A percentile compares a stretch with the other conserved stretches of the same genome.
Conservation (phyloP, 495 filamentous ascomycete species). For the Aspergillus heteromorphus region DNA sequence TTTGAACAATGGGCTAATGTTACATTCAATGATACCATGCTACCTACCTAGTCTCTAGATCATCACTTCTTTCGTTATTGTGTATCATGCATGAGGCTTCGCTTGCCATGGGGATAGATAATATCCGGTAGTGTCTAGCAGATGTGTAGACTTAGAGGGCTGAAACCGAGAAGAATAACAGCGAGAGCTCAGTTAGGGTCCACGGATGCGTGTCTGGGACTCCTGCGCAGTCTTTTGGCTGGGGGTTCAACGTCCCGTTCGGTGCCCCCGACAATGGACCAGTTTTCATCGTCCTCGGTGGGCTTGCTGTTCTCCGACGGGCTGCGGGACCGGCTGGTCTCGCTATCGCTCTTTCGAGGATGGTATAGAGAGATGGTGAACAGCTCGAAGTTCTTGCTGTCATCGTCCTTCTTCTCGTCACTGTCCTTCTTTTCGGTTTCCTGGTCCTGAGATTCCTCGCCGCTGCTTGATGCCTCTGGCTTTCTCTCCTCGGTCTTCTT, state of each 20-base stretch:
- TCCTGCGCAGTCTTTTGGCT: conserved; percentile 30
- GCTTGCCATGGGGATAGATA: no score
- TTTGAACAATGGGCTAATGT: conserved; percentile 7
- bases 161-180: conserved; percentile 7
- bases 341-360: conserved; percentile 20
- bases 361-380: conserved; percentile 35
- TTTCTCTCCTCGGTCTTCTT: conserved; percentile 13
- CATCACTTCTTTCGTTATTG: neutral
- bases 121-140: no score
- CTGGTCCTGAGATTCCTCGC: conserved; percentile 3
- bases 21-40: conserved; percentile 32
- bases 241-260: conserved; percentile 32
- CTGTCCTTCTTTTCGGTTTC: neutral
- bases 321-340: conserved; percentile 4
- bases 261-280: conserved; percentile 17
- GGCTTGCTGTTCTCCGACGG: neutral
- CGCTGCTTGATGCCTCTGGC: conserved; percentile 9
- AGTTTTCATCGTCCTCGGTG: conserved; percentile 15
- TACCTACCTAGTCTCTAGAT: conserved; percentile 21
- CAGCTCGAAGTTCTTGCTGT: conserved; percentile 19
- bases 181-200: conserved; percentile 22
- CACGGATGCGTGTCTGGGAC: conserved; percentile 21
- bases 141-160: neutral
- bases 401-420: conserved; percentile 7
- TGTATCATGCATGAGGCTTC: neutral